These are phyloP conservation scores for Cercospora zeina DNA, from an alignment of 2,329 filamentous ascomycete genomes.

Conservation along the genomic window DNA sequence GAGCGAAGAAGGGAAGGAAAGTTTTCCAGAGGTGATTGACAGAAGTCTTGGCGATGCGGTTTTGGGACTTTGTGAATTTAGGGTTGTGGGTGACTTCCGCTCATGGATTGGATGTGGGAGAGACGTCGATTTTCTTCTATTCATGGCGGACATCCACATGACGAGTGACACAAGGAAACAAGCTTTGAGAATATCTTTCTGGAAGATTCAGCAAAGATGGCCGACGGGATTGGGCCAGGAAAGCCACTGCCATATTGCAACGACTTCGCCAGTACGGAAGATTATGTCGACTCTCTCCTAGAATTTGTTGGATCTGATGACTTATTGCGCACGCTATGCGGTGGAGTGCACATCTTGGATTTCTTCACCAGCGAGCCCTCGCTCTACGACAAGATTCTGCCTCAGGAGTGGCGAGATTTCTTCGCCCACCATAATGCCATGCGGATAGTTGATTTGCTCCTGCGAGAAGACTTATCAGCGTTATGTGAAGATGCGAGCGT, in stretches of 20 bases:
- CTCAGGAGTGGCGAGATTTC: slow-evolving; percentile 78
- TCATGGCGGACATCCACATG: neutral
- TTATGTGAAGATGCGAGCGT: slow-evolving; percentile 29
- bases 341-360: slow-evolving; percentile 94
- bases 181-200: too few species aligned
- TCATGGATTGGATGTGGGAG: neutral
- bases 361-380: slow-evolving; percentile 87
- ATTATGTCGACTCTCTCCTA: slow-evolving; percentile 77
- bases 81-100: neutral
- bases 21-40: slow-evolving; percentile 4
- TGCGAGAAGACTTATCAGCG: slow-evolving; percentile 69
- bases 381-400: slow-evolving; percentile 75
- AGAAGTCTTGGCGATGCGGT: neutral
- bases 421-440: slow-evolving; percentile 70
- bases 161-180: neutral
- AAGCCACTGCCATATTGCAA: slow-evolving; percentile 66
- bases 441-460: slow-evolving; percentile 74
- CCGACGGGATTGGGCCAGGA: slow-evolving; percentile 47
- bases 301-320: slow-evolving; percentile 72
- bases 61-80: neutral
- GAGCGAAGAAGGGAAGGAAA: neutral
- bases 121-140: neutral
- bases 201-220: slow-evolving; percentile 3
- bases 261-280: slow-evolving; percentile 66
- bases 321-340: slow-evolving; percentile 84